Conservation (phyloP, 306 rosid species). For the Fragaria iinumae region DNA sequence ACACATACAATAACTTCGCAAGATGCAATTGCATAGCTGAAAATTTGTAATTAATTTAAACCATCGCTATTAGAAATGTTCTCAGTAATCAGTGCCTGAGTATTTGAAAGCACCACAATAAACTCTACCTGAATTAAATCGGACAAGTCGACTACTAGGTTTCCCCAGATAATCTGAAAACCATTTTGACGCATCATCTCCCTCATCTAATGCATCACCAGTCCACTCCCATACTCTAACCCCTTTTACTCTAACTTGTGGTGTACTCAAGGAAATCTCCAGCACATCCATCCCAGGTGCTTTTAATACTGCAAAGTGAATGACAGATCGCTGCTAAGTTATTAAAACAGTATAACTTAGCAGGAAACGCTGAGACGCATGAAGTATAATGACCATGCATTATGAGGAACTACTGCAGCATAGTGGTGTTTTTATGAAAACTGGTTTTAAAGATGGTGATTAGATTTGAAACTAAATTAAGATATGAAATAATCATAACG, state of each 20-base stretch:
- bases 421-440: background rate
- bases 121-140: slow-evolving; percentile 65
- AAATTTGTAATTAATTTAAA: background rate
- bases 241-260: slow-evolving; percentile 42
- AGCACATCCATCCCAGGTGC: slow-evolving; percentile 90
- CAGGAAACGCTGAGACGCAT: background rate
- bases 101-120: slow-evolving; percentile 17
- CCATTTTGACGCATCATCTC: slow-evolving; percentile 75
- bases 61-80: background rate
- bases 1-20: background rate
- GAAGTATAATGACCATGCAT: background rate
- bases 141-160: slow-evolving; percentile 67
- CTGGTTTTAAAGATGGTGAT: background rate
- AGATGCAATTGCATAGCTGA: background rate
- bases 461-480: background rate
- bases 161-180: slow-evolving; percentile 71
- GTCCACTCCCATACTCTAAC: slow-evolving; percentile 89
- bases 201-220: slow-evolving; percentile 89
- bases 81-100: background rate
- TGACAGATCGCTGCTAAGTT: slow-evolving; percentile 10
- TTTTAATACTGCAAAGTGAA: slow-evolving; percentile 57
- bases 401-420: background rate
- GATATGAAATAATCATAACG: background rate
- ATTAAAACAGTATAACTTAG: background rate
- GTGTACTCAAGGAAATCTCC: slow-evolving; percentile 54